Evolutionary conservation across 2,329 filamentous ascomycete species (phyloP), one percentile per base, ranked within the genome.

Genomic region (Raffaelea ambrosiae): DNA sequence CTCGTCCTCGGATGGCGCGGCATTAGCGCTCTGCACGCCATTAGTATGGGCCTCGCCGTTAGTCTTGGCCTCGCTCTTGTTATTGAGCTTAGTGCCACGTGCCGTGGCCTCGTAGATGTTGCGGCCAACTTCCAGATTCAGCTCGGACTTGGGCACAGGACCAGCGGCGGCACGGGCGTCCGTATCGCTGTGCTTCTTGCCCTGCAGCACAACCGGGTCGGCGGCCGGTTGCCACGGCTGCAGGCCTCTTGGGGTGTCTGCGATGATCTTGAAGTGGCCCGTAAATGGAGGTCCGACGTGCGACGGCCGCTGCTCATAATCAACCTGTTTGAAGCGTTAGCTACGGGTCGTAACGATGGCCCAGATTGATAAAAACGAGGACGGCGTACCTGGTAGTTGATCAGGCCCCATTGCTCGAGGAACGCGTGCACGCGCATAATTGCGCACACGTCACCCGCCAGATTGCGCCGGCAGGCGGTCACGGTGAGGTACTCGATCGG

Each of bases 381-480:
- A n/a, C n/a, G n/a, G n/a, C n/a, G n/a, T 74, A 95, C 91, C 75
- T 98, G 93, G 63, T 98, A 98, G 68, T 98, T 98, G 65, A 98
- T 96, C 60, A 98, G 73, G 8, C 93, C 93, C 93, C 93, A 98
- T 64, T 97, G 91, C 69, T 98, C 93, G 33, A 98, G 76, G 69
- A 98, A 98, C 16, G 89, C 86, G 66, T 98, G 93, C 18, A 98
- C 91, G 55, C 93, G 84, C 93, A 98, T 98, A 58, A 98, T 98
- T 36, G 93, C 91, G 69, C 93, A 98, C 29, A 98, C 93, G 66
- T 98, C 93, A 55, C 93, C 93, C 20, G 93, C 93, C 61, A 98
- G 69, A 64, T 98, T 98, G 56, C 93, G 81, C 54, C 93, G 79
- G 64, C 93, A 98, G 44, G 93, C 93, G 11, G 93, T 98, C 47